These are phyloP conservation scores for Stellera chamaejasme DNA, from an alignment of 345 rosid species.

Conservation along the genomic window DNA sequence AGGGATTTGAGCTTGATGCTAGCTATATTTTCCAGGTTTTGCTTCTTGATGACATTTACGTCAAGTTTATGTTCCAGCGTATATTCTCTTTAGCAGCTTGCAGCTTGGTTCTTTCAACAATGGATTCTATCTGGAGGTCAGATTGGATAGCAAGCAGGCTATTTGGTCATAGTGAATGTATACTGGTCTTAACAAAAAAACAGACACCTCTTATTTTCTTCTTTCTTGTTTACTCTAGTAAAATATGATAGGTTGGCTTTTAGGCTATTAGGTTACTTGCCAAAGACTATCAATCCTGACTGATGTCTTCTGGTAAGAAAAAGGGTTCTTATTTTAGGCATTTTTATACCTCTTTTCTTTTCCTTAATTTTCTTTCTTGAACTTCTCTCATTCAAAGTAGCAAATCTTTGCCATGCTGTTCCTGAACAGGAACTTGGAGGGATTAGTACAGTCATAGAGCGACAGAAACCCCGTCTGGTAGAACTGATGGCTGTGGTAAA, in stretches of 20 bases:
- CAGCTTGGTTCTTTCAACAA: not conserved
- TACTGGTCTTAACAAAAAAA: too few relatives aligned
- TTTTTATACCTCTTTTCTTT: not conserved
- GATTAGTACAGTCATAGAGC: conserved; percentile 62
- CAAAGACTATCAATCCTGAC: too few relatives aligned
- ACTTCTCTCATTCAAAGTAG: not conserved
- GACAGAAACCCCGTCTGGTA: conserved; percentile 71
- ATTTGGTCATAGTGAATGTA: too few relatives aligned
- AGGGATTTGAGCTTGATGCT: conserved; percentile 87
- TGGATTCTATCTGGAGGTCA: too few relatives aligned
- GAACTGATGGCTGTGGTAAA: conserved; percentile 76
- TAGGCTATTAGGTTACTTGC: too few relatives aligned
- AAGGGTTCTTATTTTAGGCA: too few relatives aligned
- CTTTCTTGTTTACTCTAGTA: too few relatives aligned
- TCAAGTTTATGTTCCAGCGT: not conserved
- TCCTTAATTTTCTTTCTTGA: not conserved
- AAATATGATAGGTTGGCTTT: too few relatives aligned
- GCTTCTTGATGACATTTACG: not conserved
- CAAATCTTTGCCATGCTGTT: not conserved
- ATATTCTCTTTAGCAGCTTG: not conserved
- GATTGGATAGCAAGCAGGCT: too few relatives aligned
- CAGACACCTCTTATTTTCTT: too few relatives aligned
- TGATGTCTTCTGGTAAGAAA: too few relatives aligned
- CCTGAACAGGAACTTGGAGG: conserved; percentile 84
- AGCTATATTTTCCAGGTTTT: conserved; percentile 81